Evolutionary conservation across 1,284 basidiomycete species (phyloP).

Genomic region (Marasmius oreades): DNA sequence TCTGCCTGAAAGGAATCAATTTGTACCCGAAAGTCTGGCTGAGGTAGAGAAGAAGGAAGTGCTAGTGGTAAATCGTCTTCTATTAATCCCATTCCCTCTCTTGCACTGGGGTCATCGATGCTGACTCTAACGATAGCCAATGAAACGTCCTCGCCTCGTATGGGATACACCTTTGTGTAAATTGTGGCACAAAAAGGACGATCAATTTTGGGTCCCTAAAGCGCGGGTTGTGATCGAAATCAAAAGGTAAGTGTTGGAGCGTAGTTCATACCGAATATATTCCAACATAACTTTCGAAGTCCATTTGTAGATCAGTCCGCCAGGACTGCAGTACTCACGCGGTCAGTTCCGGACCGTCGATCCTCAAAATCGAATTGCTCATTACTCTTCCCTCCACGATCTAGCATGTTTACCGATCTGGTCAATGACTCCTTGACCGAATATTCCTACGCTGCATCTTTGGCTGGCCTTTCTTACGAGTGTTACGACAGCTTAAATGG

Average conservation of each 20-base stretch:
- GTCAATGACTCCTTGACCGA: constrained; percentile 89
- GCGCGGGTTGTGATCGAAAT: constrained; percentile 70
- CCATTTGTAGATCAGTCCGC: constrained; percentile 53
- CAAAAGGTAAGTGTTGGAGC: constrained; percentile 48
- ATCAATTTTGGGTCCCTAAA: constrained; percentile 92
- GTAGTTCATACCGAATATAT: constrained; percentile 6
- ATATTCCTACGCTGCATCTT: constrained; percentile 89
- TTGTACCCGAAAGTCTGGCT: constrained; percentile 84
- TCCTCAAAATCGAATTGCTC: background rate
- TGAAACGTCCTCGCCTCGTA: constrained; percentile 73
- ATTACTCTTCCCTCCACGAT: background rate
- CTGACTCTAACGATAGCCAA: constrained; percentile 44
- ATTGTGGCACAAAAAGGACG: constrained; percentile 96
- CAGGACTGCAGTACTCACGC: constrained; percentile 58
- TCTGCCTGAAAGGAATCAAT: constrained; percentile 85
- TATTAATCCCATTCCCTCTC: background rate
- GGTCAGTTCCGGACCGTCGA: constrained; percentile 30
- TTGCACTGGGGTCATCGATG: background rate
- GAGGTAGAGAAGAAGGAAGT: constrained; percentile 75
- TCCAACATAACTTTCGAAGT: constrained; percentile 29
- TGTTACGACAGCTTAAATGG: constrained; percentile 68
- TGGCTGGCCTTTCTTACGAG: constrained; percentile 85
- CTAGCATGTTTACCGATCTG: constrained; percentile 81
- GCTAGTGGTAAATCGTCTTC: constrained; percentile 41
- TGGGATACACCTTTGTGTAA: constrained; percentile 67